Evolutionary conservation across 2,329 filamentous ascomycete species (phyloP), one percentile per base, ranked within the genome.

Genomic region (Hysterium pulicare): DNA sequence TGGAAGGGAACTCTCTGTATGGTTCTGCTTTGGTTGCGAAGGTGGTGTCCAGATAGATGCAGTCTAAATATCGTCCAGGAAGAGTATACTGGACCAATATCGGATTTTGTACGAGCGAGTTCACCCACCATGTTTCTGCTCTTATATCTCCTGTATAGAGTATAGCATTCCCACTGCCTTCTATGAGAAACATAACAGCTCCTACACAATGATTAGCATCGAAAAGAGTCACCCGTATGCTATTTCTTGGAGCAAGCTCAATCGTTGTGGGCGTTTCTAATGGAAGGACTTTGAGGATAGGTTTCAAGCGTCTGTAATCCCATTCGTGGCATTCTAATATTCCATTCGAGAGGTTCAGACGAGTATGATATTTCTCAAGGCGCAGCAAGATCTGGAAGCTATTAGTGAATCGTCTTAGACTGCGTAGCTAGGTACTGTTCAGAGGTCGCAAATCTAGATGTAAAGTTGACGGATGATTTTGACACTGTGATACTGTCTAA

Each of bases 141-240:
- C 91, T 79, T 31, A 95, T 83, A 57, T 96, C 91, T 4, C 90
- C 90, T 0, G 90, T 95, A 58, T 96, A 97, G 0, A 96, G 70
- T 2, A 94, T 76, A 0, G 89, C 83, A 47, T 82, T 87, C 0
- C 74, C 76, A 40, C 79, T 67, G 2, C 81, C 82, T 67, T 96
- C 87, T 21, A 96, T 85, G 15, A 96, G 72, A 59, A 96, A 96
- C 89, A 95, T 95, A 15, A 93, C 88, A 15, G 89, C 83, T 0
- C 91, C 90, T 0, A 85, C 78, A 55, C 91, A 97, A 61, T 96
- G 91, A 55, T 97, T 96, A 1, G 91, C 90, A 69, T 95, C 86
- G 39, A 96, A 79, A 0, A 96, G 73, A 0, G 90, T 96, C 15
- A 95, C 87, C 35, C 83, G 81, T 19, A 96, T 81, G n/a, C 69